These are phyloP conservation scores for Neofusicoccum laricinum DNA, from an alignment of 2,329 filamentous ascomycete species.

Conservation along the genomic window DNA sequence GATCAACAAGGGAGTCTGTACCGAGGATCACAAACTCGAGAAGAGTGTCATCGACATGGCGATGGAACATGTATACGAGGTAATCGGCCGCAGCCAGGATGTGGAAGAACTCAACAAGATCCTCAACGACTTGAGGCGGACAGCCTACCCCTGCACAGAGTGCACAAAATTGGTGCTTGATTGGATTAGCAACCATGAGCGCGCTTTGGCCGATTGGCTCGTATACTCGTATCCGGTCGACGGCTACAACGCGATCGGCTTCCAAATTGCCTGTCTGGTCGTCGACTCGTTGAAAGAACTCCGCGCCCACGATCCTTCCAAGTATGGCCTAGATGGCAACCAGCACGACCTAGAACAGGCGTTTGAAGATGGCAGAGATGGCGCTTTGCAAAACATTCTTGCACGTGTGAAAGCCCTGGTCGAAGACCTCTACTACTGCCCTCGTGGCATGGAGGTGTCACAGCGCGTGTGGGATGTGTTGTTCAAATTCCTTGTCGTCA, in stretches of 20 bases:
- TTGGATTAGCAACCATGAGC: constrained; percentile 1
- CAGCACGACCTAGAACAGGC: constrained; percentile 5
- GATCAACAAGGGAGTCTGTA: constrained; percentile 50
- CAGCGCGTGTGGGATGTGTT: constrained; percentile 13
- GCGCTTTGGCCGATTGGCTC: constrained; percentile 10
- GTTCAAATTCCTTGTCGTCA: background rate
- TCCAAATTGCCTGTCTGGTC: background rate
- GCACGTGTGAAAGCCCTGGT: background rate
- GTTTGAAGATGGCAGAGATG: background rate
- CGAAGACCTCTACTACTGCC: background rate
- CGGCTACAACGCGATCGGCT: background rate
- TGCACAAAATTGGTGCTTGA: constrained; percentile 36
- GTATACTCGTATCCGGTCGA: constrained; percentile 4
- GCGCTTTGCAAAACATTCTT: background rate
- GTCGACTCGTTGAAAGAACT: background rate
- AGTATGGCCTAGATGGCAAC: background rate
- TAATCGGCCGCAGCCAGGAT: constrained; percentile 70
- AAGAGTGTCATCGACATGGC: constrained; percentile 53
- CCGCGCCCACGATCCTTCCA: background rate
- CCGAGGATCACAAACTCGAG: constrained; percentile 46
- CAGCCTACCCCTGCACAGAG: constrained; percentile 49
- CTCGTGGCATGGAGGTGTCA: background rate
- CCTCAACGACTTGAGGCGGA: constrained; percentile 49
- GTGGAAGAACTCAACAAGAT: constrained; percentile 60
- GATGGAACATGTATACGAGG: constrained; percentile 69